phyloP scores from a whole-genome alignment of 2,329 filamentous ascomycete genomes.

The Dothistroma pini region DNA sequence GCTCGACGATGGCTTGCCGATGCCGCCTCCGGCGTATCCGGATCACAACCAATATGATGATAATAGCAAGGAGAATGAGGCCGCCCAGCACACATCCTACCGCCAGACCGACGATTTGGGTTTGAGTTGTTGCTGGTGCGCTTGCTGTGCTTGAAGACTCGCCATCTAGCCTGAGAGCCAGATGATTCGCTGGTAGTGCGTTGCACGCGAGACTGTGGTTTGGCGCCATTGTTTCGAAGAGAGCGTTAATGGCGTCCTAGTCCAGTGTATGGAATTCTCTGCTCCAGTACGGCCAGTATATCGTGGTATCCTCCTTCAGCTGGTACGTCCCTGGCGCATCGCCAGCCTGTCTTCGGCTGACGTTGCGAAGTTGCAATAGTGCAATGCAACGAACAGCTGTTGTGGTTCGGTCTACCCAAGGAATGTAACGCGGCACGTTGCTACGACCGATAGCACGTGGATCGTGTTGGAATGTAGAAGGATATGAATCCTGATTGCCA shows the following conservation, averaged over 20 bases:
- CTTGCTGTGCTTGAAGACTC: neutral
- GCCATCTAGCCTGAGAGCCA: neutral
- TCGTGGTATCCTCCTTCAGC: neutral
- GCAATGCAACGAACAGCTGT: neutral
- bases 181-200: neutral
- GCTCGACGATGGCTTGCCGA: conserved; percentile 24
- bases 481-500: conserved; percentile 3
- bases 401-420: neutral
- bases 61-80: conserved; percentile 20
- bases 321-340: conserved; percentile 2
- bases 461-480: neutral
- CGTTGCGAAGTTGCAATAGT: neutral
- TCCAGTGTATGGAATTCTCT: neutral
- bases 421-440: conserved; percentile 2
- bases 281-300: neutral
- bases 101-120: conserved; percentile 25
- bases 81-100: conserved; percentile 28
- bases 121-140: neutral
- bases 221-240: neutral
- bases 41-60: conserved; percentile 24
- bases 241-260: neutral
- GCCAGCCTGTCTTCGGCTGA: neutral
- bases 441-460: conserved; percentile 5
- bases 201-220: conserved; percentile 10
- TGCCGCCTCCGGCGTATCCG: conserved; percentile 26